These are phyloP conservation scores for Cymbopogon flexuosus DNA, from an alignment of 202 grass and related monocot species.

Conservation along the genomic window DNA sequence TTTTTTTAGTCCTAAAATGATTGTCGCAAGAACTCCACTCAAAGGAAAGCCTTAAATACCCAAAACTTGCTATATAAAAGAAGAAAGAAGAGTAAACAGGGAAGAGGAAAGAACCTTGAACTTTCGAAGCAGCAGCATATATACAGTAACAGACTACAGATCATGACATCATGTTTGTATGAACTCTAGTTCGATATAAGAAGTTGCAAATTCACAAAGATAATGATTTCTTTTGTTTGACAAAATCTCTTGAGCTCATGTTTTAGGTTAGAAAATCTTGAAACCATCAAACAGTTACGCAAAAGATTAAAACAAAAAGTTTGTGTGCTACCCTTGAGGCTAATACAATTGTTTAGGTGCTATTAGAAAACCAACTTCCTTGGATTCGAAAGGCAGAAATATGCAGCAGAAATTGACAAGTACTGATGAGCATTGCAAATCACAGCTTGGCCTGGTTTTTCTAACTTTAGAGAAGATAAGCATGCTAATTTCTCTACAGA, in stretches of 20 bases:
- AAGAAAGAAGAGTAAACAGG: neutral
- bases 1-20: neutral
- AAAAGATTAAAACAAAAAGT: neutral
- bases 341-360: neutral
- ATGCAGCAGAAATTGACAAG: neutral
- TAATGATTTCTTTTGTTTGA: neutral
- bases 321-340: neutral
- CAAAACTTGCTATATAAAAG: neutral
- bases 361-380: neutral
- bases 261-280: neutral
- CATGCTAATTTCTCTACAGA: neutral
- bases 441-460: neutral
- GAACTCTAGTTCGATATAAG: neutral
- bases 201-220: neutral
- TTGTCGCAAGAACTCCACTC: neutral
- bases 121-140: neutral
- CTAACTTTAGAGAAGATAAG: neutral
- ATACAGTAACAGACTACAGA: neutral
- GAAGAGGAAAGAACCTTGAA: neutral
- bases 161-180: neutral
- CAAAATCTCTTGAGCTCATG: neutral
- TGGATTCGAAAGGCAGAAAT: neutral
- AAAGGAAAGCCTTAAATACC: neutral
- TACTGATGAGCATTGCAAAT: neutral
- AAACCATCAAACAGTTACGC: neutral